A percentile compares a stretch with the other conserved stretches of the same genome.
phyloP scores from a whole-genome alignment of 768 basidiomycete genomes.

The Boletus rubropictus region DNA sequence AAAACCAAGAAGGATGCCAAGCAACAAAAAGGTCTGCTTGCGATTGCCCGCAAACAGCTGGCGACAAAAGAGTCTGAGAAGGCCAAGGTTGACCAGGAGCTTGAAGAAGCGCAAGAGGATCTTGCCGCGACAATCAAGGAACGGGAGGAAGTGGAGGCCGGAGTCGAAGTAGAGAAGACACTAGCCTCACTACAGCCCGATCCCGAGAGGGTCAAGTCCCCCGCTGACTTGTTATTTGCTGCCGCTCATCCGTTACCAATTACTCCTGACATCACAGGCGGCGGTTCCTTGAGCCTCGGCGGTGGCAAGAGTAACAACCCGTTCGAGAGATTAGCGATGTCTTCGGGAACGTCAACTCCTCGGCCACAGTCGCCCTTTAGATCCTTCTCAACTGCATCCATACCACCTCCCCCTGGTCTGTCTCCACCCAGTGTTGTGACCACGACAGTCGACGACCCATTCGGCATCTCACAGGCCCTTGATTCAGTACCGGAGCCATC shows the following conservation, averaged over 20 bases:
- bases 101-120: slow-evolving; percentile 60
- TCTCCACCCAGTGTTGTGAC: slow-evolving; percentile 3
- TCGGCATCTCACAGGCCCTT: slow-evolving; percentile 40
- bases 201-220: slow-evolving; percentile 34
- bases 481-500: slow-evolving; percentile 9
- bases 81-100: slow-evolving; percentile 63
- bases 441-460: slow-evolving; percentile 41
- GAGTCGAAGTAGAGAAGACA: slow-evolving; percentile 41
- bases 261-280: slow-evolving; percentile 56
- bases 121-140: slow-evolving; percentile 48
- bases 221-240: slow-evolving; percentile 50
- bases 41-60: slow-evolving; percentile 93
- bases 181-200: slow-evolving; percentile 11
- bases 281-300: slow-evolving; percentile 37
- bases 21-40: slow-evolving; percentile 92
- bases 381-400: slow-evolving; percentile 39
- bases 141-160: slow-evolving; percentile 48
- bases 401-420: slow-evolving; percentile 33
- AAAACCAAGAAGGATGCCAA: slow-evolving; percentile 90
- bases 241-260: slow-evolving; percentile 67
- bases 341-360: slow-evolving; percentile 34
- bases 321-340: slow-evolving; percentile 67
- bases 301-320: slow-evolving; percentile 82
- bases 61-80: slow-evolving; percentile 75
- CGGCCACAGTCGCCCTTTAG: slow-evolving; percentile 60